Evolutionary conservation across 2,329 filamentous ascomycete species (phyloP), one percentile per base, ranked within the genome.

Genomic region (Byssochlamys sp.): DNA sequence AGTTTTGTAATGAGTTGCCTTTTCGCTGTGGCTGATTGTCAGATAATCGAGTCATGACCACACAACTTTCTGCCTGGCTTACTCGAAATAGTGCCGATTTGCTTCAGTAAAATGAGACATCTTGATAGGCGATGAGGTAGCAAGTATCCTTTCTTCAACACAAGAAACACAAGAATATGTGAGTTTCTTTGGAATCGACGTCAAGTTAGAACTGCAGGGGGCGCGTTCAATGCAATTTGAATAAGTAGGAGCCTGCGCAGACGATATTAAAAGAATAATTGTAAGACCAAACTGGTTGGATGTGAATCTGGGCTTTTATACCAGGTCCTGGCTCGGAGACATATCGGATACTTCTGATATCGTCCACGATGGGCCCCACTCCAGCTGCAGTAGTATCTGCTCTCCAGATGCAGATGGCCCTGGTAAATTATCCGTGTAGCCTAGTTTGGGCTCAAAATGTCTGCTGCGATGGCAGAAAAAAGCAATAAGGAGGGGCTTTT

Each of bases 1-100:
- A 45, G 71, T 66, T 63, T 88, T 84, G 65, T 87, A 86, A 2
- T 72, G 71, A 2, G 79, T 73, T 2, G 83, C 79, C 60, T 80
- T 71, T 53, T 81, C 70, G 61, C 83, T 84, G 45, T 52, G 14
- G 14, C 14, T 31, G 4, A 27, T 6, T 25, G 24, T 51, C 24
- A 51, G 49, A 28, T 28, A 51, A 14, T 26, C 19, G 27, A 24
- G 27, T 14, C 10, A 26, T 28, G 7, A 28, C 49, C 49, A 25
- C 11, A 27, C 26, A 27, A 24, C 49, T 51, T 28, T 59, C 28
- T 60, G 54, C 48, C 14, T 12, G 56, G 10, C 73, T 67, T 64
- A 77, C 75, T 76, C 69, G 62, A 75, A 77, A 61, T 74, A 69
- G 5, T 66, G 62, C 29, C 69, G 67, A 55, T 77, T 77, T 26